These are phyloP conservation scores for Filosporella fistucella DNA, from an alignment of 495 filamentous ascomycete genomes.

Conservation along the genomic window DNA sequence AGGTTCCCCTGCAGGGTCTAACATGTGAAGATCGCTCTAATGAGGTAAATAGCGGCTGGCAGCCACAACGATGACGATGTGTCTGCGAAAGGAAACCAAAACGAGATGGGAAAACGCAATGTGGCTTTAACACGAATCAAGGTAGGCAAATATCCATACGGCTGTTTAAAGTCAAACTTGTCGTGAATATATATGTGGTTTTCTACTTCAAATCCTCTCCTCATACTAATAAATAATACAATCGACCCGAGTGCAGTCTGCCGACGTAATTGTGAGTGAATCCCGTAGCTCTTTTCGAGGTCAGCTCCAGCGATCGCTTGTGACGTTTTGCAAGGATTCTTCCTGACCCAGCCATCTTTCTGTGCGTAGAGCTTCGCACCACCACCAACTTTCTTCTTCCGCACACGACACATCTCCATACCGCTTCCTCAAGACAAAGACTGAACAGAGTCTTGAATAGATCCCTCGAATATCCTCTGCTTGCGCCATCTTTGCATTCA, in stretches of 20 bases:
- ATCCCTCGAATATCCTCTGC: background rate
- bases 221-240: background rate
- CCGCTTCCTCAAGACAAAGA: background rate
- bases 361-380: slow-evolving; percentile 10
- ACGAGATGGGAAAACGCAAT: slow-evolving; percentile 7
- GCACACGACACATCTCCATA: slow-evolving; percentile 16
- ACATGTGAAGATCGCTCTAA: slow-evolving; percentile 15
- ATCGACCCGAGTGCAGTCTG: background rate
- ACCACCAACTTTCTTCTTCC: slow-evolving; percentile 8
- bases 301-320: slow-evolving; percentile 5
- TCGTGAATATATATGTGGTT: too few relatives aligned
- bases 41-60: background rate
- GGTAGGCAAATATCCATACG: slow-evolving; percentile 1
- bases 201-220: background rate
- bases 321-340: slow-evolving; percentile 5
- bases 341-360: slow-evolving; percentile 12
- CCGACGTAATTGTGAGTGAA: slow-evolving; percentile 1
- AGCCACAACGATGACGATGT: slow-evolving; percentile 20
- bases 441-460: too few relatives aligned
- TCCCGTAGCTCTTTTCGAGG: background rate
- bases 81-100: slow-evolving; percentile 8
- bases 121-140: slow-evolving; percentile 16
- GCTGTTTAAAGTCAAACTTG: too few relatives aligned
- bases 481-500: background rate
- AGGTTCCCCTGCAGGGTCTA: too few relatives aligned